These are phyloP conservation scores for Fusarium annulatum DNA, from an alignment of 2,329 filamentous ascomycete species.

Conservation along the genomic window DNA sequence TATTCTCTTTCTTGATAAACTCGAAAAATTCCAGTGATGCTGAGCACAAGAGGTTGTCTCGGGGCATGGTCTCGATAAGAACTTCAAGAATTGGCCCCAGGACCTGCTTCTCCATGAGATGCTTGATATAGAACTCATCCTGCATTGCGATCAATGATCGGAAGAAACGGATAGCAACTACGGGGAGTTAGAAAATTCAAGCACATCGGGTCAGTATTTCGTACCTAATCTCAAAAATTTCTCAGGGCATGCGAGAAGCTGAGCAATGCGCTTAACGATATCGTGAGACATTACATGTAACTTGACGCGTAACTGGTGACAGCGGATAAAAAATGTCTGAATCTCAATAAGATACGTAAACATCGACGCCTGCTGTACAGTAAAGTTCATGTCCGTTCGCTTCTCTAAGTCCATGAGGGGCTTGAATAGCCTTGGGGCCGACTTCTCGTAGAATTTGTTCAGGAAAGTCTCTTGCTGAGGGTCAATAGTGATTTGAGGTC, in stretches of 20 bases:
- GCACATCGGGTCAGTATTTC: conserved; percentile 44
- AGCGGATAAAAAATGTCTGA: conserved; percentile 90
- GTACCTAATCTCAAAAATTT: conserved; percentile 92
- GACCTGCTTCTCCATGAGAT: conserved; percentile 83
- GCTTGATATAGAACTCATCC: conserved; percentile 90
- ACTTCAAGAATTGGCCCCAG: conserved; percentile 88
- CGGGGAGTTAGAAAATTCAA: conserved; percentile 34
- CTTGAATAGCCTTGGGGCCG: conserved; percentile 85
- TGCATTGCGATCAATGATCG: conserved; percentile 85
- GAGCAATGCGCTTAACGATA: conserved; percentile 80
- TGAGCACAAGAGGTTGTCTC: conserved; percentile 93
- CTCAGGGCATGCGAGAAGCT: conserved; percentile 83
- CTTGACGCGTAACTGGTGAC: conserved; percentile 87
- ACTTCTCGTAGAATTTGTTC: conserved; percentile 88
- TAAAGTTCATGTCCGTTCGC: conserved; percentile 75
- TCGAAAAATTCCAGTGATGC: conserved; percentile 95
- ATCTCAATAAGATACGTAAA: conserved; percentile 94
- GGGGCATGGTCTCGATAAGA: conserved; percentile 84
- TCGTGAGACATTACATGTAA: conserved; percentile 86
- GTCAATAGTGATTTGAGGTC: conserved; percentile 64
- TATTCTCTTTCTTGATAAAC: conserved; percentile 82
- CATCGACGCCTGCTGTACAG: conserved; percentile 86
- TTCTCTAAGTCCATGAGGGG: conserved; percentile 85
- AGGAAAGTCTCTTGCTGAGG: conserved; percentile 88
- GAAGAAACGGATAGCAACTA: conserved; percentile 93